Evolutionary conservation across 2,329 filamentous ascomycete species (phyloP).

Genomic region (Epicoccum nigrum): DNA sequence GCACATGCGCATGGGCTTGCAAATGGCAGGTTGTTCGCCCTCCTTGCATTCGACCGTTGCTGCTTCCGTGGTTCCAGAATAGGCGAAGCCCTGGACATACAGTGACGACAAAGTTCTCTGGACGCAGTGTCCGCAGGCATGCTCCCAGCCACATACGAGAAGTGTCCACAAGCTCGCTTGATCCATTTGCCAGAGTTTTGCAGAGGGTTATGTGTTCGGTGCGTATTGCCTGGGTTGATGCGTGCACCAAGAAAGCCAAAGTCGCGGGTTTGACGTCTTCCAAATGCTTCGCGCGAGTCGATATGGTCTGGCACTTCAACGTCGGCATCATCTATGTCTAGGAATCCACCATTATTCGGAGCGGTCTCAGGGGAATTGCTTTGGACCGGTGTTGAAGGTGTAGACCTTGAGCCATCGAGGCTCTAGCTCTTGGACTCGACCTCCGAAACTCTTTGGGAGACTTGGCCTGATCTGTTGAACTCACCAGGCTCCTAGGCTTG

Average conservation of each 20-base stretch:
- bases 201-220: slow-evolving; percentile 19
- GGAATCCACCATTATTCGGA: neutral
- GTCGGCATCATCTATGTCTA: slow-evolving; percentile 9
- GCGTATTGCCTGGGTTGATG: slow-evolving; percentile 28
- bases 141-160: slow-evolving; percentile 21
- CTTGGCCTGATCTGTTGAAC: neutral
- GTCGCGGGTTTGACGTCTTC: slow-evolving; percentile 40
- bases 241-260: slow-evolving; percentile 44
- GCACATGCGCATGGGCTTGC: slow-evolving; percentile 16
- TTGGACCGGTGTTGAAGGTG: slow-evolving; percentile 13
- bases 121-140: slow-evolving; percentile 26
- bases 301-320: slow-evolving; percentile 33
- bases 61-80: slow-evolving; percentile 5
- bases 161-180: slow-evolving; percentile 41
- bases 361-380: neutral
- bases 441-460: slow-evolving; percentile 3
- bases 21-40: slow-evolving; percentile 21
- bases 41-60: slow-evolving; percentile 20
- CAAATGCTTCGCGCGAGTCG: slow-evolving; percentile 39
- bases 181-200: slow-evolving; percentile 33
- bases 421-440: slow-evolving; percentile 25
- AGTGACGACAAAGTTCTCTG: slow-evolving; percentile 26
- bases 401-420: slow-evolving; percentile 33
- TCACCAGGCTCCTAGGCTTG: neutral
- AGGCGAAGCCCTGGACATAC: slow-evolving; percentile 21